Evolutionary conservation across 805 yeast genomes (phyloP).

Genomic region (Yarrowia sp.): DNA sequence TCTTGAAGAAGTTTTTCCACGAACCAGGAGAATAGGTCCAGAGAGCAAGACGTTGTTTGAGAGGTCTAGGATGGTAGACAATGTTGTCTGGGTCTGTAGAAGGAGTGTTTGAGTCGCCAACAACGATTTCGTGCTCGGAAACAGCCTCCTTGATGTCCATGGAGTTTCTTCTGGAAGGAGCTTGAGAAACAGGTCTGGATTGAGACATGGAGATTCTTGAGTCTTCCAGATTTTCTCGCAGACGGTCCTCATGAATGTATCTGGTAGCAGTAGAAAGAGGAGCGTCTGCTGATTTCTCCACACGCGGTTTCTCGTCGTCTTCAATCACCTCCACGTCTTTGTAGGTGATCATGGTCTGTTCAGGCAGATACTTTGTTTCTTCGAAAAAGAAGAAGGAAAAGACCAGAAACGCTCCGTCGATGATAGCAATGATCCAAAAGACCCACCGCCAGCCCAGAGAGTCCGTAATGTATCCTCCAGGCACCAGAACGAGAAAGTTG

Average conservation of each 20-base stretch:
- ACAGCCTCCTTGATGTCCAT: neutral
- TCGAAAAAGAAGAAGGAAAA: slow-evolving; percentile 30
- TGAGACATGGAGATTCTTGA: neutral
- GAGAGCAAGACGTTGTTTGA: slow-evolving; percentile 19
- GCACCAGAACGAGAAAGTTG: slow-evolving; percentile 30
- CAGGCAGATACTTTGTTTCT: slow-evolving; percentile 29
- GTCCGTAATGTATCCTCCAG: slow-evolving; percentile 33
- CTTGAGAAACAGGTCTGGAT: slow-evolving; percentile 11
- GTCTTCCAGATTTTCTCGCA: neutral
- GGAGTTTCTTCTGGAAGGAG: slow-evolving; percentile 11
- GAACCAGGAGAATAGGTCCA: slow-evolving; percentile 24
- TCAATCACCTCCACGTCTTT: slow-evolving; percentile 12
- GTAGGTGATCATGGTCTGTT: neutral
- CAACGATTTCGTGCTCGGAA: neutral
- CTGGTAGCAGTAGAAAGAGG: slow-evolving; percentile 15
- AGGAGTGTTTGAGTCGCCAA: neutral
- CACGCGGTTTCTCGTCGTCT: neutral
- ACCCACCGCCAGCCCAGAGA: slow-evolving; percentile 35
- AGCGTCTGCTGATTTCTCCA: neutral
- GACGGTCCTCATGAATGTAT: neutral
- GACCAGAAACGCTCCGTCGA: slow-evolving; percentile 27
- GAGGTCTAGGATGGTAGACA: slow-evolving; percentile 5
- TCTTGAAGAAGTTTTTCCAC: slow-evolving; percentile 15
- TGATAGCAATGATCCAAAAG: slow-evolving; percentile 31
- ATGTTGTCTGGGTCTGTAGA: neutral